A percentile compares a stretch with the other conserved stretches of the same genome.
Conservation (phyloP, 2,329 filamentous ascomycete species). For the Phaeoacremonium minimum region DNA sequence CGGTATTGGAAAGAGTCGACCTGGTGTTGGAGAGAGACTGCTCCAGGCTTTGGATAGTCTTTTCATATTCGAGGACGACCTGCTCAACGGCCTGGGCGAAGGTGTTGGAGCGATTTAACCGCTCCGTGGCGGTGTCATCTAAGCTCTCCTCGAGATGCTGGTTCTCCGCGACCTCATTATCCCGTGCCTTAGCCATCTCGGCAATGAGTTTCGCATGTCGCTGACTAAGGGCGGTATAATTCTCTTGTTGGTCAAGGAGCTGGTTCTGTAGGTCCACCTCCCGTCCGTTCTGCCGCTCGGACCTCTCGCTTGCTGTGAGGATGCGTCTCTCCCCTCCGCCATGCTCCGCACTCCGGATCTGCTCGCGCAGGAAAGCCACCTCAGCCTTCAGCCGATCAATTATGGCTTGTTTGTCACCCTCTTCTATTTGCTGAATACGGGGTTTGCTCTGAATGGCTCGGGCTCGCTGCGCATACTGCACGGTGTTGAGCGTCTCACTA, state of each 20-base stretch:
- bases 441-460: constrained; percentile 97
- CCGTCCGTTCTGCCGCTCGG: constrained; percentile 75
- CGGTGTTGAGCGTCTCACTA: constrained; percentile 95
- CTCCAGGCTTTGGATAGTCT: constrained; percentile 92
- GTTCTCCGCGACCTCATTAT: constrained; percentile 60
- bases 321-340: constrained; percentile 54
- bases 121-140: constrained; percentile 77
- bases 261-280: constrained; percentile 92
- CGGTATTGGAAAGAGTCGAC: constrained; percentile 74
- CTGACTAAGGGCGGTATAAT: constrained; percentile 85
- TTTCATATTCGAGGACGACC: constrained; percentile 95
- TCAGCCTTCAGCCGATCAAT: constrained; percentile 94
- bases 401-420: constrained; percentile 87
- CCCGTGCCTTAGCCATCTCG: constrained; percentile 82
- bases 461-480: constrained; percentile 94
- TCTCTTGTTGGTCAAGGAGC: constrained; percentile 87
- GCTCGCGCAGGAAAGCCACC: constrained; percentile 87
- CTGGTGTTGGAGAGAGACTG: constrained; percentile 87
- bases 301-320: constrained; percentile 59
- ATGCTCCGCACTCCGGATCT: constrained; percentile 80
- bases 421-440: constrained; percentile 88
- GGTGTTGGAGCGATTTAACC: constrained; percentile 89
- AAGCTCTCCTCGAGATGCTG: constrained; percentile 56
- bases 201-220: constrained; percentile 94
- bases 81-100: constrained; percentile 96